Conservation (phyloP, 2,329 filamentous ascomycete genomes). For the Parastagonospora nodorum region DNA sequence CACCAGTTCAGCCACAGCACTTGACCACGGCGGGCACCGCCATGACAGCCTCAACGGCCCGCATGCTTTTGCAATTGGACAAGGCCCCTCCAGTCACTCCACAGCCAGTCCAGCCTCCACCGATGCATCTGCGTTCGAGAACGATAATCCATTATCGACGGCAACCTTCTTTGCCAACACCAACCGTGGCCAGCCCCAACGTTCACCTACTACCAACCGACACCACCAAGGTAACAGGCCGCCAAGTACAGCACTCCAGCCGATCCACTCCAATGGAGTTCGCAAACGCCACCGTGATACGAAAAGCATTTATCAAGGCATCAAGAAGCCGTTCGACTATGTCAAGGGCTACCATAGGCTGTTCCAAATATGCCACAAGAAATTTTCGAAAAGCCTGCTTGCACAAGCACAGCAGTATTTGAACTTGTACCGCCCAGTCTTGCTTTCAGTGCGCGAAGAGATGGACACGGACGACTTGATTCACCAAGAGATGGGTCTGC, state of each 20-base stretch:
- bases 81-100: constrained; percentile 60
- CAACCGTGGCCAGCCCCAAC: constrained; percentile 35
- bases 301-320: constrained; percentile 83
- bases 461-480: constrained; percentile 86
- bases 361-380: constrained; percentile 76
- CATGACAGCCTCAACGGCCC: constrained; percentile 49
- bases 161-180: constrained; percentile 42
- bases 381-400: constrained; percentile 77
- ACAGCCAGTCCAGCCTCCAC: constrained; percentile 62
- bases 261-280: constrained; percentile 38
- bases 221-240: constrained; percentile 32
- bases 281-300: constrained; percentile 69
- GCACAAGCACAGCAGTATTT: constrained; percentile 85
- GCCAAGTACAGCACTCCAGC: constrained; percentile 38
- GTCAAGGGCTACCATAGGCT: constrained; percentile 88
- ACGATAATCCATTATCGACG: constrained; percentile 45
- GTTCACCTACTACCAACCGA: constrained; percentile 34
- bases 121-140: constrained; percentile 50
- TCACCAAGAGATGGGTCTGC: constrained; percentile 97
- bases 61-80: constrained; percentile 66
- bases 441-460: constrained; percentile 90
- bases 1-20: constrained; percentile 45
- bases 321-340: constrained; percentile 91
- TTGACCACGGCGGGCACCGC: constrained; percentile 36
- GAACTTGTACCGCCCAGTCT: constrained; percentile 86